phyloP scores from a whole-genome alignment of 1,139 yeast genomes.

The Hyphopichia burtonii region DNA sequence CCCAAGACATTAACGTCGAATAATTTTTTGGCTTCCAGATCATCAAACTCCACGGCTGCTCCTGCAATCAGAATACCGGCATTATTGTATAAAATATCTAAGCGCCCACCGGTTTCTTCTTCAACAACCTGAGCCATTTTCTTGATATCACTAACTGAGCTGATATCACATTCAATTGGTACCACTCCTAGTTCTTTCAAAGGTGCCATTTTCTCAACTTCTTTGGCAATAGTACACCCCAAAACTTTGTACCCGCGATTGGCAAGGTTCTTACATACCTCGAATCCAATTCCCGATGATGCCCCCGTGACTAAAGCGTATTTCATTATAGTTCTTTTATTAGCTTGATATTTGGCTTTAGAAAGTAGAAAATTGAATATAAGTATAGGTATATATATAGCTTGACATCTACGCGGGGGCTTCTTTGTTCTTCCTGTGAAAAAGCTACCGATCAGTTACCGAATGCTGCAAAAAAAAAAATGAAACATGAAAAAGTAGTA shows the following conservation, averaged over 20 bases:
- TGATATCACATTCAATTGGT: constrained; percentile 32
- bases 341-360: too few relatives aligned
- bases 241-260: constrained; percentile 34
- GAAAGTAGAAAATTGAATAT: too few relatives aligned
- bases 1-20: constrained; percentile 39
- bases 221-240: constrained; percentile 29
- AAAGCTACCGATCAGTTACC: too few relatives aligned
- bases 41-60: constrained; percentile 33
- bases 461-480: too few relatives aligned
- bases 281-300: constrained; percentile 40
- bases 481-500: too few relatives aligned
- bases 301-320: constrained; percentile 41
- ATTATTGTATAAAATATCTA: constrained; percentile 34
- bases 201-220: constrained; percentile 24
- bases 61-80: constrained; percentile 34
- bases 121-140: constrained; percentile 19
- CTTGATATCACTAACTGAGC: constrained; percentile 26
- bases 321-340: constrained; percentile 5
- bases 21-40: constrained; percentile 18
- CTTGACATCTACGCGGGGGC: too few relatives aligned
- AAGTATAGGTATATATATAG: too few relatives aligned
- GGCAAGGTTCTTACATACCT: constrained; percentile 24
- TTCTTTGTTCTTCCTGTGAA: too few relatives aligned
- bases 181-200: constrained; percentile 26
- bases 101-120: constrained; percentile 26